These are phyloP conservation scores for Apiotrichum domesticum DNA, from an alignment of 1,284 basidiomycete genomes.

Conservation along the genomic window DNA sequence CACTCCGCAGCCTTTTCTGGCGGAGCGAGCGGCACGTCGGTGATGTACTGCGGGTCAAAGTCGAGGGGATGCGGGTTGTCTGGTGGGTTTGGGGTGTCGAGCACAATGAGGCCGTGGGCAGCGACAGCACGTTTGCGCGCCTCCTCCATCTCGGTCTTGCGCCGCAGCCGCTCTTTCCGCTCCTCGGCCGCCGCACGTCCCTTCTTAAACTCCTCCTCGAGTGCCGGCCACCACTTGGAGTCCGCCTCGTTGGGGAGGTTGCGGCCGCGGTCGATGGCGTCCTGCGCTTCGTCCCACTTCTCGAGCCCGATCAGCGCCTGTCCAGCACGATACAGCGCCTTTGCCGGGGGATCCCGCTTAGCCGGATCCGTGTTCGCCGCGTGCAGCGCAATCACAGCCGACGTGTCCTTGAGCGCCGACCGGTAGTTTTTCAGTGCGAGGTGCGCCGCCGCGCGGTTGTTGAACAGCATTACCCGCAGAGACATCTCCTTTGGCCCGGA, in stretches of 20 bases:
- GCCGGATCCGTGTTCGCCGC: conserved; percentile 28
- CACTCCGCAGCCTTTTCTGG: conserved; percentile 51
- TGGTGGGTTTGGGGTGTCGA: conserved; percentile 49
- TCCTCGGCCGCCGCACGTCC: conserved; percentile 26
- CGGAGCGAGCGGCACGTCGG: conserved; percentile 19
- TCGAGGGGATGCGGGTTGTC: conserved; percentile 53
- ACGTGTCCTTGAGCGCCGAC: conserved; percentile 74
- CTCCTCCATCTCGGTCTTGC: conserved; percentile 27
- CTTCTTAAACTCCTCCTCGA: conserved; percentile 20
- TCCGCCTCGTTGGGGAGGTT: conserved; percentile 21
- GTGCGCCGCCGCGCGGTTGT: conserved; percentile 90
- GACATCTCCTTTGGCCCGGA: conserved; percentile 63
- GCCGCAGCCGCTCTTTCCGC: conserved; percentile 31
- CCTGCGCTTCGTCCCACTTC: conserved; percentile 68
- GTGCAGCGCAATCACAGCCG: conserved; percentile 61
- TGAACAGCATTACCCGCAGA: conserved; percentile 65
- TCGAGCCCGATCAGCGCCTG: conserved; percentile 66
- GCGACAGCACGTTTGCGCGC: conserved; percentile 30
- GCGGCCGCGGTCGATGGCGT: conserved; percentile 59
- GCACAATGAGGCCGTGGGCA: conserved; percentile 34
- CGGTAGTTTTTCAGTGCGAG: conserved; percentile 86
- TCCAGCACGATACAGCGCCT: conserved; percentile 78
- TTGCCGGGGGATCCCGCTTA: conserved; percentile 52
- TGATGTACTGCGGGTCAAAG: conserved; percentile 49
- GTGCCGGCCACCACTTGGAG: conserved; percentile 17